Percentiles rank a stretch among this genome's conserved stretches.
These are phyloP conservation scores for Sarocladiaceae sp. DNA, from an alignment of 2,329 filamentous ascomycete species.

Conservation along the genomic window DNA sequence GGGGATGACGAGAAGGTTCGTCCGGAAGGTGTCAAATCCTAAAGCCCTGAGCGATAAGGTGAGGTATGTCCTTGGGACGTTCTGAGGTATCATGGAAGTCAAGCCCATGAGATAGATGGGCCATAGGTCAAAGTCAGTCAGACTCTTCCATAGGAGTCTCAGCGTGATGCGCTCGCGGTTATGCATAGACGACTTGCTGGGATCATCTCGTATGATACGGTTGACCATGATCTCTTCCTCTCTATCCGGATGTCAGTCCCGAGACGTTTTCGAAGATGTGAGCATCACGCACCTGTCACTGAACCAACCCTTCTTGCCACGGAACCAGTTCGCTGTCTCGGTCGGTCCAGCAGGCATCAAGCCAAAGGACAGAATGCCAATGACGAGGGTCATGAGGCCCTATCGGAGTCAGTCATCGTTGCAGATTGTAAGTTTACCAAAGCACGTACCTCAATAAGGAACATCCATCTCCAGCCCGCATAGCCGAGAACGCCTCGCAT, in stretches of 20 bases:
- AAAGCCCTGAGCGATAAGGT: slow-evolving; percentile 18
- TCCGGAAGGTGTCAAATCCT: slow-evolving; percentile 39
- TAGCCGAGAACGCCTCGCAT: slow-evolving; percentile 13
- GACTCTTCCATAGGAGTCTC: slow-evolving; percentile 36
- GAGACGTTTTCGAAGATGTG: slow-evolving; percentile 23
- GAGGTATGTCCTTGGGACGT: slow-evolving; percentile 19
- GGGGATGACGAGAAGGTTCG: slow-evolving; percentile 59
- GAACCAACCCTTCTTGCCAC: slow-evolving; percentile 35
- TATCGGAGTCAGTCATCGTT: slow-evolving; percentile 18
- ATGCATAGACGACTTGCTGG: slow-evolving; percentile 47
- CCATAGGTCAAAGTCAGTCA: slow-evolving; percentile 51
- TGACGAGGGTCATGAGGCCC: slow-evolving; percentile 33
- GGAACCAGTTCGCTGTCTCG: neutral
- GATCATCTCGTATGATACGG: slow-evolving; percentile 47
- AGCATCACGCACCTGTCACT: slow-evolving; percentile 31
- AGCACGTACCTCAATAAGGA: slow-evolving; percentile 11
- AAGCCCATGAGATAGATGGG: slow-evolving; percentile 39
- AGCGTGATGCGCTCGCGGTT: slow-evolving; percentile 45
- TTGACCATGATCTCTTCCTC: slow-evolving; percentile 55
- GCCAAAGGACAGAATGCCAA: slow-evolving; percentile 47
- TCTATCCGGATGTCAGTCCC: neutral
- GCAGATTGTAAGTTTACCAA: neutral
- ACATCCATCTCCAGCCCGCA: slow-evolving; percentile 14
- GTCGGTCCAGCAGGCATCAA: slow-evolving; percentile 39
- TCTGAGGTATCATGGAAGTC: slow-evolving; percentile 16